Evolutionary conservation across 148 eudicot species (phyloP), one percentile per base, ranked within the genome.

Genomic region (Agrostemma githago): DNA sequence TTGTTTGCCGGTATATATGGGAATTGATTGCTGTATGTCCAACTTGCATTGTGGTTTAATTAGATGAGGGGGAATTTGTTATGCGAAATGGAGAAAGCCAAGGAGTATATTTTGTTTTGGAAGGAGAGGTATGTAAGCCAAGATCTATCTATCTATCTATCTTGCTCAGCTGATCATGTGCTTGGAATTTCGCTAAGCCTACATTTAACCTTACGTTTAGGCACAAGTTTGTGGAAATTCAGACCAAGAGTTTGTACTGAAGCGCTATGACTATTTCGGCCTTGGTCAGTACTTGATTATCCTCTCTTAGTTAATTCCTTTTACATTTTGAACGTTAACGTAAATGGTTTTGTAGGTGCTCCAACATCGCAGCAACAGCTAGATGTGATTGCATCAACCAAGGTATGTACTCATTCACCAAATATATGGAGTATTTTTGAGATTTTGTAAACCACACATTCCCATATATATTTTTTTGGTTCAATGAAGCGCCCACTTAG

Each of bases 81-180:
- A 79, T 95, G 79, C 89, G 84, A 8, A 83, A 81, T 37, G 97
- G 96, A 71, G 82, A 87, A 64, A 78, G 72, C 67, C 91, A 88
- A 41, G 96, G 96, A 41, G 77, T 90, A 53, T 92, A 90, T 77
- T 92, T 95, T 78, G 78, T 92, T 62, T 92, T 90, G 92, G 94
- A 90, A 46, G 99, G 99, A 59, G 89, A 90, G 88, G 99, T 92
- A 81, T 78, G 70, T 58, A 77, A 12, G 12, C 40, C 14, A 26
- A 26, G 34, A 26, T 26, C 21, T 44, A 44, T 71, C 66, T 39
- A 37, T 48, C 11, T 48, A 12, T 48, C 53, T 48, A 10, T 40
- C 64, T 4, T 56, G 3, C 60, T 61, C 1, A 48, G 9, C 53
- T 2, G 14, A 26, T 26, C 34, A 26, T 12, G 11, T 48, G 14